Evolutionary conservation across 495 filamentous ascomycete genomes (phyloP), one percentile per base, ranked within the genome.

Genomic region (Penicillium egyptiacum): DNA sequence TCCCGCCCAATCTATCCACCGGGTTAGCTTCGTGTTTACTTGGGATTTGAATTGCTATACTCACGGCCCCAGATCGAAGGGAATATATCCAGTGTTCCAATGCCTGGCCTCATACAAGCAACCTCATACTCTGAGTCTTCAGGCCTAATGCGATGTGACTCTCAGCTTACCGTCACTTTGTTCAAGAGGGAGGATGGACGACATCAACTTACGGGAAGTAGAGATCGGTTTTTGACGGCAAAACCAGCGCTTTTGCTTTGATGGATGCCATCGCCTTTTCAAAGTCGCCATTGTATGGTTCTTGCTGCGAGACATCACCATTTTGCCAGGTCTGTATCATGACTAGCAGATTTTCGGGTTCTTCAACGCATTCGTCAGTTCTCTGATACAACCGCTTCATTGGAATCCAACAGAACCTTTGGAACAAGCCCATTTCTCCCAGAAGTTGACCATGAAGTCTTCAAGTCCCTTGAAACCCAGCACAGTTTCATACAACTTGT

Each of bases 301-400:
- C 79, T 62, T 88, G 85, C 28, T 78, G 63, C 1, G 84, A 85
- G 55, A 82, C 80, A 61, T 91, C 84, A 26, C 79, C 88, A 53
- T 80, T 77, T 68, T 91, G 87, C 88, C 88, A 91, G n/a, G 87
- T 89, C 51, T 85, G 79, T 5, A 85, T 65, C 86, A 89, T 86
- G 1, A 77, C 79, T 2, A 88, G 70, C 56, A 89, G 71, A 56
- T 88, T 87, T 58, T 86, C 86, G 0, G 86, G 85, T 47, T 89
- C 85, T 86, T 51, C 0, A 19, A 31, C 22, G 9, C 39, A 56
- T 7, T 57, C 50, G 60, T 65, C 59, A 69, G 49, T 16, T 46
- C 8, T 17, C 3, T 37, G 17, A 48, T 20, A 20, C 10, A 11
- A 19, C 9, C 16, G 2, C 8, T 5, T 5, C n/a, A 2, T 19